Base-by-base conservation (phyloP, 2,329 filamentous ascomycete species). In the Fusarium avenaceum region DNA sequence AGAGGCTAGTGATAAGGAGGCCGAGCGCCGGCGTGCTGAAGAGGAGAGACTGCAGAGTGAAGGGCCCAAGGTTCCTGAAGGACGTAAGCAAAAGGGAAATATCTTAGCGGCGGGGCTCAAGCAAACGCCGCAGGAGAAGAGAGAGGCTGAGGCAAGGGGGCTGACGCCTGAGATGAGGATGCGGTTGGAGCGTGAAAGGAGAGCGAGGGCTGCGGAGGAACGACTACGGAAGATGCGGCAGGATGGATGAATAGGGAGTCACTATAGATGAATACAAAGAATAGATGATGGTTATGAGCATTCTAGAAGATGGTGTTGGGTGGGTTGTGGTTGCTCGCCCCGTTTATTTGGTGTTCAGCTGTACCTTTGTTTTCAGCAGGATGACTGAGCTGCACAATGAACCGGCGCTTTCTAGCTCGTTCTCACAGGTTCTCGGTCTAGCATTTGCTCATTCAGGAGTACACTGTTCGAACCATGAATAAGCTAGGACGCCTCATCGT, bases 151-250 rank as follows among this genome's bases (percentile, higher is more conserved):
- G 78, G 86, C 87, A 48, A 88, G 93, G 67, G 94, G 95, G 0
- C 83, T 98, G 81, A 96, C 92, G 42, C 90, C 93, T 0, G 95
- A 98, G 80, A 94, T 96, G 87, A 88, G 89, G 76, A 87, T 90
- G 86, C 89, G 87, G 76, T 79, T 98, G 54, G 96, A 98, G 78
- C 85, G 96, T 71, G 96, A 99, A 80, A 85, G 94, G 72, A 90
- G 95, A 75, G 96, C 96, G 6, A 88, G 95, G 73, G 96, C 96
- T 10, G 95, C 94, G 0, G 96, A 98, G 80, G 94, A 95, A 81
- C 88, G 95, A 75, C 85, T 97, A 62, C 89, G 86, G 80, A 85
- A 86, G 74, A 84, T 93, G 86, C 71, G 73, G 38, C 55, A 57
- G 4, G 67, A 72, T 8, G 51, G 57, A 19, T 77, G 50, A 74